Base-by-base conservation (phyloP, 1,284 basidiomycete species). In the Moesziomyces sp. region DNA sequence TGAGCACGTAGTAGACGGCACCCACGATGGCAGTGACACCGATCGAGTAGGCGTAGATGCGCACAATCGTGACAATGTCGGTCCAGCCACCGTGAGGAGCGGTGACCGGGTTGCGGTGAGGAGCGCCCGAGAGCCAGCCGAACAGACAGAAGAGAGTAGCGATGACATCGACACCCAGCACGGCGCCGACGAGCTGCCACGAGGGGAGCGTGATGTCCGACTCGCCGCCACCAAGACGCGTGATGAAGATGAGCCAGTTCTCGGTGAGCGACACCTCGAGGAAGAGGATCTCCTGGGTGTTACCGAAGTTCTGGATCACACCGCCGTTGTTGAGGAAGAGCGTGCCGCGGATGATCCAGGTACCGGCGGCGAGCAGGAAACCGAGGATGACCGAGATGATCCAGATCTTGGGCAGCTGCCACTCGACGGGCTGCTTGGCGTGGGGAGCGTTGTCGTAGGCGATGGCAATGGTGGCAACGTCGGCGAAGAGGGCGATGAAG, bases 341-440 rank as follows among this genome's bases (percentile, higher is more conserved):
- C 1, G 88, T 88, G 23, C 85, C 88, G 46, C 88, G 85, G 55
- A 87, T 66, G 74, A 88, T 86, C 88, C 88, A 88, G 11, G 88
- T 88, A 52, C 85, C 88, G 52, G 82, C 86, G 40, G 86, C 87
- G 35, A 87, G 85, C 4, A 87, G 65, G 10, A 87, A 53, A 77
- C 85, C 84, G 58, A 84, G 75, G 61, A 87, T 82, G 49, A 86
- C 86, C 33, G 86, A 87, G 77, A 88, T 86, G 77, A 88, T 85
- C 88, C 87, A 88, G 52, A 88, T 87, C 84, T 87, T 88, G 43
- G 88, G 87, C 52, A 88, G 78, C 79, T 88, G 87, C 88, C 88
- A 88, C 78, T 88, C 88, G 65, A 88, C 88, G 13, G 88, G 88
- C 55, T 84, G 76, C 54, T 83, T 82, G 19, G 87, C 86, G 74